Base-by-base conservation (phyloP, 192 early-diverging fungal genomes). In the Mortierella alpina region DNA sequence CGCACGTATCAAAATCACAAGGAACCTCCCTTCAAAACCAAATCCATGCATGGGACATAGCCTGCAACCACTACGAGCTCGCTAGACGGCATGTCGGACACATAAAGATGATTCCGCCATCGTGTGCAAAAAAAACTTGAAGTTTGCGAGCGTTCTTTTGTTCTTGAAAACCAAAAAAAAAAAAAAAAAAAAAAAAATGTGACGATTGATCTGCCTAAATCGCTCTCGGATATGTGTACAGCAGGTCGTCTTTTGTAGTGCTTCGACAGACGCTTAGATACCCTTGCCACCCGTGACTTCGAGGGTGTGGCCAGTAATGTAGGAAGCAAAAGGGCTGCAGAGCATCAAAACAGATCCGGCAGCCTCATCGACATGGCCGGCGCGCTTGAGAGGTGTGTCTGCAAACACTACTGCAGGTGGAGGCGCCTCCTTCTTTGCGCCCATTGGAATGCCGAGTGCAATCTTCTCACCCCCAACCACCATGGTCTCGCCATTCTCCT, bases 201-300 rank as follows among this genome's bases (percentile, higher is more conserved):
- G 31, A 1, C 31, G 31, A 31, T 1, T 31, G 31, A 31, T 31
- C 31, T 31, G 3, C 31, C 31, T 31, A 51, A 51, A 51, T 4
- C 1, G 17, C 50, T 12, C 50, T 51, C 17, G 1, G 14, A 9
- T 61, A 61, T 47, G 14, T 61, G 14, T 61, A 47, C 22, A 63
- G 22, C 42, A 15, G n/a, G 12, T 15, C n/a, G 12, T 64, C 57
- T 41, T 62, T 45, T 42, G 20, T 39, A 15, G 18, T 48, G 14
- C 22, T 59, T 41, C 1, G 46, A 46, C 6, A 23, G 31, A n/a
- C 7, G 31, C 22, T 79, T 84, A 90, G 73, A 90, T 90, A 63
- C 89, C 89, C 68, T 83, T 84, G 49, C 89, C 89, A 62, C 90
- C 90, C 61, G 90, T 91, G 54, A 91, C 88, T 65, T 90, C 86